These are phyloP conservation scores for Castanea crenata DNA, from an alignment of 306 rosid species.

Conservation along the genomic window DNA sequence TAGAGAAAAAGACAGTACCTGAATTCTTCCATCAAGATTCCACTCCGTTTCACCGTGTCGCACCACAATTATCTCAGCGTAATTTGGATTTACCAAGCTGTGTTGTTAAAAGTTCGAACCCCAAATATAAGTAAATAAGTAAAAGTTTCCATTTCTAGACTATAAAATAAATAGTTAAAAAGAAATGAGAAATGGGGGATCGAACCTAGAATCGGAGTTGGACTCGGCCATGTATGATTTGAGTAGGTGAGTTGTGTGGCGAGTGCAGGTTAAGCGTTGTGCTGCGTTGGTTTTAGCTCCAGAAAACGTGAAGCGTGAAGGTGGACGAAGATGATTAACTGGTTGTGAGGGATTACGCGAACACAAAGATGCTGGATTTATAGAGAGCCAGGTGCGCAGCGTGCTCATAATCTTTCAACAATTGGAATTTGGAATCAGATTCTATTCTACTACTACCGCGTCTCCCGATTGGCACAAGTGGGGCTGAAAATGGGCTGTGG, in stretches of 20 bases:
- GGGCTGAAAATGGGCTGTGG: no score
- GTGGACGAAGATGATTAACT: not conserved
- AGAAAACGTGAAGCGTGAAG: constrained; percentile 1
- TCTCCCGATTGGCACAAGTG: no score
- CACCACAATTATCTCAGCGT: constrained; percentile 72
- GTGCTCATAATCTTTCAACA: constrained; percentile 4
- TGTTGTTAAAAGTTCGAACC: not conserved
- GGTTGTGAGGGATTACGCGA: not conserved
- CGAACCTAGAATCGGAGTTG: constrained; percentile 44
- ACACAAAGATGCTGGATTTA: not conserved
- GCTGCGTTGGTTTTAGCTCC: not conserved
- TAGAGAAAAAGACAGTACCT: constrained; percentile 43
- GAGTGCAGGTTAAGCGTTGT: not conserved
- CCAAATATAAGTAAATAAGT: no score
- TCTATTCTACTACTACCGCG: not conserved
- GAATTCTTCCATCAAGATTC: constrained; percentile 74
- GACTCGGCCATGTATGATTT: constrained; percentile 33
- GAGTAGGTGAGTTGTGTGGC: constrained; percentile 8
- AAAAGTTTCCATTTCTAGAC: not conserved
- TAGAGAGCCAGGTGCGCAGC: not conserved
- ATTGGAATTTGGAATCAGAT: not conserved
- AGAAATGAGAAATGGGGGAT: constrained; percentile 13
- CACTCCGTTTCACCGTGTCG: constrained; percentile 95
- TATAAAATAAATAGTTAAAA: not conserved
- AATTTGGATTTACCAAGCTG: constrained; percentile 33